Evolutionary conservation across 2,329 filamentous ascomycete species (phyloP).

Genomic region (Ophiobolus disseminans): DNA sequence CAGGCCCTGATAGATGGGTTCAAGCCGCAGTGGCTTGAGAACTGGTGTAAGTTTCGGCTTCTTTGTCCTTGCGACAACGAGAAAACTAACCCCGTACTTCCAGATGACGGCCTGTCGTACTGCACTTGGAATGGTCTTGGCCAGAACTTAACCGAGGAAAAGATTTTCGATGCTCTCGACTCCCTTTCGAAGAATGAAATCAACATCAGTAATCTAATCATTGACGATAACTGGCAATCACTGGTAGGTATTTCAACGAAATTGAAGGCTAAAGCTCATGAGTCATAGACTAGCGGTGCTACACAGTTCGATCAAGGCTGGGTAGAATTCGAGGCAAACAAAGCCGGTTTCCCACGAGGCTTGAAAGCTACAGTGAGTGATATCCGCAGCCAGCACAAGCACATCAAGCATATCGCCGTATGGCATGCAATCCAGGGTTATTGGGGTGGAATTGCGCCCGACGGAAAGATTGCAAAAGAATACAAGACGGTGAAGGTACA

Average conservation of each 20-base stretch:
- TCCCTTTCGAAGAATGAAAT: constrained; percentile 74
- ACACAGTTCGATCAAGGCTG: constrained; percentile 58
- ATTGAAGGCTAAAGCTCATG: not conserved
- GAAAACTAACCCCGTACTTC: not conserved
- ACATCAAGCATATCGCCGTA: constrained; percentile 83
- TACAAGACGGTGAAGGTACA: constrained; percentile 75
- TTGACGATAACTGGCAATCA: constrained; percentile 87
- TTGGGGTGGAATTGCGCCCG: constrained; percentile 81
- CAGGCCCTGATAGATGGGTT: constrained; percentile 58
- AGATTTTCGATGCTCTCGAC: constrained; percentile 77
- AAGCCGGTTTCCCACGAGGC: constrained; percentile 78
- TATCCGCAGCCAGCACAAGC: constrained; percentile 73
- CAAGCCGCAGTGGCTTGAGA: constrained; percentile 73
- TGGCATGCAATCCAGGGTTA: constrained; percentile 80
- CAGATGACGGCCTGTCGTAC: constrained; percentile 83
- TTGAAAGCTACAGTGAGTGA: constrained; percentile 73
- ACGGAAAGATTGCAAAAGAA: constrained; percentile 73
- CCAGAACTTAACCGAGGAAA: constrained; percentile 79
- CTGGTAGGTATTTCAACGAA: constrained; percentile 13
- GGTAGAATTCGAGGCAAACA: constrained; percentile 86
- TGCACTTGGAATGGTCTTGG: constrained; percentile 98
- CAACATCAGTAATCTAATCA: constrained; percentile 83
- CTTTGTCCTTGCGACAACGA: not conserved
- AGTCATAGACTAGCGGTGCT: constrained; percentile 54
- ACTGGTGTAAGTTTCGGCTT: constrained; percentile 67